Evolutionary conservation across 2,329 filamentous ascomycete genomes (phyloP), one percentile per base, ranked within the genome.

Genomic region (Macrophomina tecta): DNA sequence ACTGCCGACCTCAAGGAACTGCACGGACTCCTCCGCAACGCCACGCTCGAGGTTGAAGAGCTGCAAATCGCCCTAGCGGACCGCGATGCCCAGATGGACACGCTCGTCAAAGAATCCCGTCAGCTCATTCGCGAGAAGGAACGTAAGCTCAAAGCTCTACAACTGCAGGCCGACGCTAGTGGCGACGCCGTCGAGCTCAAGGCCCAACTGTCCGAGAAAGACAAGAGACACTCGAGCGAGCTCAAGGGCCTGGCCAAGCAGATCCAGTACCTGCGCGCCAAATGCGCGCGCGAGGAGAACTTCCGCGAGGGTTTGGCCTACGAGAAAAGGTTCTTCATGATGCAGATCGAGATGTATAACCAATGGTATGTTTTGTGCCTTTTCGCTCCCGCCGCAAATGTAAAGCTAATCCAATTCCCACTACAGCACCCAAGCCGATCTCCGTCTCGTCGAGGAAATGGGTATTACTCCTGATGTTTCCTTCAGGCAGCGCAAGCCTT

Each of bases 191-290:
- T 76, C 34, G 72, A 74, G 46, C 70, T 77, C 2, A 74, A 76
- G 48, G 71, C 83, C 34, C 83, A 86, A 65, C 83, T 89, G 56
- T 84, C 87, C 56, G 85, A 88, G 66, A 88, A 90, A 53, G 89
- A 93, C 73, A 87, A 87, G 71, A 83, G 86, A 52, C 92, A 95
- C 77, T 82, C 85, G 73, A 89, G 89, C 77, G 92, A 96, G 80
- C 82, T 97, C 64, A 88, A 89, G 71, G 94, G 94, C 18, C 85
- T 98, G 75, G 87, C 88, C 64, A 91, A 95, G 81, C 94, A 98
- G 80, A 94, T 98, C 76, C 87, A 93, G 73, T 98, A 92, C 89
- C 88, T 98, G 77, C 89, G 93, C 73, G 92, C 92, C 1, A 88
- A 90, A 63, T 91, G 91, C 81, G 86, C 88, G 75, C 87, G 95